A percentile compares a stretch with the other conserved stretches of the same genome.
These are phyloP conservation scores for Neurospora discreta DNA, from an alignment of 495 filamentous ascomycete genomes.

Conservation along the genomic window DNA sequence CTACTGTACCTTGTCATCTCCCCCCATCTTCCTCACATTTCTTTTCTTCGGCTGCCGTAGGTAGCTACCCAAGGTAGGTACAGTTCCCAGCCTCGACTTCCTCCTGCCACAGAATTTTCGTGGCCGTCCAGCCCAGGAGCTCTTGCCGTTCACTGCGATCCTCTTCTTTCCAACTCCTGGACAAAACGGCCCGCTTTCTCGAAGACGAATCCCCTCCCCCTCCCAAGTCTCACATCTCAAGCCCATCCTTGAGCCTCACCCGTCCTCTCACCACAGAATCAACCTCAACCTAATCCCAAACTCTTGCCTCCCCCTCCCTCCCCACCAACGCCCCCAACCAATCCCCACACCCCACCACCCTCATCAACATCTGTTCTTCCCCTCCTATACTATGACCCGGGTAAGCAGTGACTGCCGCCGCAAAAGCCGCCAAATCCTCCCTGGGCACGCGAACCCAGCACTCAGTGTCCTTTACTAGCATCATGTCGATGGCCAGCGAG, in stretches of 20 bases:
- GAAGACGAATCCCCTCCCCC: too few relatives aligned
- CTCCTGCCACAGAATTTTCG: neutral
- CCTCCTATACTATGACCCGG: constrained; percentile 44
- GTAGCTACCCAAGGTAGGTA: neutral
- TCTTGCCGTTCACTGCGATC: neutral
- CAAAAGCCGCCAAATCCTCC: constrained; percentile 47
- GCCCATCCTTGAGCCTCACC: too few relatives aligned
- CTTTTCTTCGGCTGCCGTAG: neutral
- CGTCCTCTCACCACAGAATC: too few relatives aligned
- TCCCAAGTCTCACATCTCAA: too few relatives aligned
- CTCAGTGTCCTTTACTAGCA: constrained; percentile 46
- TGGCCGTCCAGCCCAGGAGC: neutral
- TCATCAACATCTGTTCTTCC: constrained; percentile 20
- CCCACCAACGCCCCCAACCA: constrained; percentile 35
- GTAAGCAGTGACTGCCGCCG: constrained; percentile 55
- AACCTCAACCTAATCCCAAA: constrained; percentile 23
- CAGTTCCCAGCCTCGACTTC: neutral
- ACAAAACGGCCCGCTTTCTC: neutral
- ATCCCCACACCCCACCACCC: constrained; percentile 31
- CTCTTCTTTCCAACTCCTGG: neutral
- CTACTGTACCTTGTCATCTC: too few relatives aligned
- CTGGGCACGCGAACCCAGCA: constrained; percentile 69
- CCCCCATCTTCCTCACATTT: neutral
- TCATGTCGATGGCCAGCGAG: constrained; percentile 68
- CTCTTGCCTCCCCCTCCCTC: constrained; percentile 20